Conservation (phyloP, 345 rosid genomes). For the Gossypium ekmanianum region DNA sequence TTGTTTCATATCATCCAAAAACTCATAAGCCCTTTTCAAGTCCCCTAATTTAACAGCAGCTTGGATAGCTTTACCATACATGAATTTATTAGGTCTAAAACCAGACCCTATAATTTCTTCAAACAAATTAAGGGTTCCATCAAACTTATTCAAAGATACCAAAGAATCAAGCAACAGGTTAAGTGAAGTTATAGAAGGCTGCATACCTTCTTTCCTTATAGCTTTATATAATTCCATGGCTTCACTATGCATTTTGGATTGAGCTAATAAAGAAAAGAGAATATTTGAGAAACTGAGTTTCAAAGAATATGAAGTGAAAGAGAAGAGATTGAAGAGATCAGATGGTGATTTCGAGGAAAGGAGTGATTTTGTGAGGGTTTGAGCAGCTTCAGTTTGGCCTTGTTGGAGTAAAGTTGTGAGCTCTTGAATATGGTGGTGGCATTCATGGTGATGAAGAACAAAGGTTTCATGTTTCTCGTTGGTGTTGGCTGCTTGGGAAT, state of each 20-base stretch:
- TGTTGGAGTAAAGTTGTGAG: slow-evolving; percentile 45
- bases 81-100: slow-evolving; percentile 50
- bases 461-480: not conserved
- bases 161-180: slow-evolving; percentile 44
- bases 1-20: slow-evolving; percentile 53
- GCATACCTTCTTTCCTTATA: slow-evolving; percentile 43
- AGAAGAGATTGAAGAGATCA: slow-evolving; percentile 49
- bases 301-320: slow-evolving; percentile 38
- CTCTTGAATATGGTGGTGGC: slow-evolving; percentile 3
- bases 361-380: slow-evolving; percentile 37
- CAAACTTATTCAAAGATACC: slow-evolving; percentile 35
- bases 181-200: slow-evolving; percentile 43
- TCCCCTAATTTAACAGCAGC: slow-evolving; percentile 67
- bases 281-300: slow-evolving; percentile 39
- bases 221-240: slow-evolving; percentile 40
- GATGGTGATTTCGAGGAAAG: slow-evolving; percentile 35
- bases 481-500: not conserved
- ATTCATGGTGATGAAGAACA: slow-evolving; percentile 1
- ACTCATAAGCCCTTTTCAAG: slow-evolving; percentile 42
- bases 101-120: slow-evolving; percentile 41
- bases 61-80: slow-evolving; percentile 64
- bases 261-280: slow-evolving; percentile 39
- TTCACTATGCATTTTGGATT: slow-evolving; percentile 43
- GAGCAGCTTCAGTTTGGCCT: slow-evolving; percentile 44
- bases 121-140: slow-evolving; percentile 32